A percentile compares a stretch with the other conserved stretches of the same genome.
phyloP scores from a whole-genome alignment of 2,329 filamentous ascomycete genomes.

The Penicillium rolfsii region DNA sequence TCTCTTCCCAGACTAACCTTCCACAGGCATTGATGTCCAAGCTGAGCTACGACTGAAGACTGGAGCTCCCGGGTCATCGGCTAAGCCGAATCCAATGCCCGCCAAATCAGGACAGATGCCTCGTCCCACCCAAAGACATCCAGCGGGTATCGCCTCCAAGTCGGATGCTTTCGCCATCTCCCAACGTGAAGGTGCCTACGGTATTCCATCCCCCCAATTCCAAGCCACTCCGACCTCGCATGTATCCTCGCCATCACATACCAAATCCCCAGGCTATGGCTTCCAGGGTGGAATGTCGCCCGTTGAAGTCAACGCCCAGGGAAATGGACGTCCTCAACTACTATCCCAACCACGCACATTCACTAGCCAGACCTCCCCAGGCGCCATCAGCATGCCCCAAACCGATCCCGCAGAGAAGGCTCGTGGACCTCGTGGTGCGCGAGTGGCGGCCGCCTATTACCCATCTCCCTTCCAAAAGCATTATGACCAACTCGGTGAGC shows the following conservation, averaged over 20 bases:
- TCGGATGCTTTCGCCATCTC: slow-evolving; percentile 53
- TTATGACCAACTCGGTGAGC: slow-evolving; percentile 92
- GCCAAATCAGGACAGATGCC: slow-evolving; percentile 75
- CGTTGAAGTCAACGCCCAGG: slow-evolving; percentile 60
- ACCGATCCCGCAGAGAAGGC: slow-evolving; percentile 42
- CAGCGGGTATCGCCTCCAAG: slow-evolving; percentile 76
- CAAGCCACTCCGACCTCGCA: slow-evolving; percentile 85
- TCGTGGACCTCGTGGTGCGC: slow-evolving; percentile 37
- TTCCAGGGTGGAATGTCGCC: slow-evolving; percentile 65
- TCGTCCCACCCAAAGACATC: slow-evolving; percentile 72
- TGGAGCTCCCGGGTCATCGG: slow-evolving; percentile 72
- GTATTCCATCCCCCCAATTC: slow-evolving; percentile 67
- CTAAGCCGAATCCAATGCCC: slow-evolving; percentile 69
- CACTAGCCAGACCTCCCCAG: slow-evolving; percentile 38
- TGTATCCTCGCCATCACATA: slow-evolving; percentile 65
- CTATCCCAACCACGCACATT: slow-evolving; percentile 43
- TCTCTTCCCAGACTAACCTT: slow-evolving; percentile 7
- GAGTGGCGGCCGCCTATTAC: slow-evolving; percentile 66
- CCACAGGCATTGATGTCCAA: slow-evolving; percentile 89
- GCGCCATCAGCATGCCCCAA: slow-evolving; percentile 41
- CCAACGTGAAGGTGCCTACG: slow-evolving; percentile 49
- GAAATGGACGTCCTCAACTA: slow-evolving; percentile 54
- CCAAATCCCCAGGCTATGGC: slow-evolving; percentile 64
- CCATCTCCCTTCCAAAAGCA: slow-evolving; percentile 89
- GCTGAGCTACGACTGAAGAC: slow-evolving; percentile 92